These are phyloP conservation scores for Tetracladium maxilliforme DNA, from an alignment of 2,329 filamentous ascomycete genomes.

Conservation along the genomic window DNA sequence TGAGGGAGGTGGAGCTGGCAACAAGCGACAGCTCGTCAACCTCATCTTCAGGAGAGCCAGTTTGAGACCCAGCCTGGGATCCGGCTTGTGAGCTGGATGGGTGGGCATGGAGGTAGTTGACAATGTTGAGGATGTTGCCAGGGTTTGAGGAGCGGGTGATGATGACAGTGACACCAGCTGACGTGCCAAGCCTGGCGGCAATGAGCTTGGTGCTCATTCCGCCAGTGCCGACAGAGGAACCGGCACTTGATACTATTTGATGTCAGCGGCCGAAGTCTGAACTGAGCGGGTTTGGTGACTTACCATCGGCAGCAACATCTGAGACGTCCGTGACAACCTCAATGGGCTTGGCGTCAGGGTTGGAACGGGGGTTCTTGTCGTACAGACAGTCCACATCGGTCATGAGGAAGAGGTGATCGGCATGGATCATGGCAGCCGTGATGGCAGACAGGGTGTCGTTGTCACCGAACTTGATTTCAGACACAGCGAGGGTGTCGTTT, in stretches of 20 bases:
- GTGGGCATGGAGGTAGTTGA: conserved; percentile 60
- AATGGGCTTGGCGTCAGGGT: conserved; percentile 78
- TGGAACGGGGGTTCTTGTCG: conserved; percentile 79
- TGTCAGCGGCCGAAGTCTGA: conserved; percentile 1
- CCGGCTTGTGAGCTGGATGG: conserved; percentile 11
- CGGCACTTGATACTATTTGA: conserved; percentile 62
- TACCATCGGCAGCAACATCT: conserved; percentile 66
- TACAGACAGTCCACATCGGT: conserved; percentile 97
- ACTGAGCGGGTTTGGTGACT: conserved; percentile 4
- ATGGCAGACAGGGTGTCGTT: conserved; percentile 97
- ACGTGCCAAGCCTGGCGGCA: conserved; percentile 80
- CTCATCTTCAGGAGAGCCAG: conserved; percentile 2
- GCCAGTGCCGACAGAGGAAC: conserved; percentile 79
- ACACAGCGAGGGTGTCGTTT: conserved; percentile 91
- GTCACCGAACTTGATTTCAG: conserved; percentile 98
- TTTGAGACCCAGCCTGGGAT: conserved; percentile 10
- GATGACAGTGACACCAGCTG: conserved; percentile 87
- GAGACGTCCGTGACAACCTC: conserved; percentile 85
- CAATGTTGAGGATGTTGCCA: conserved; percentile 79
- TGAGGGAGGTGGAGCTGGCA: conserved; percentile 6
- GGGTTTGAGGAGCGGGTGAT: conserved; percentile 91
- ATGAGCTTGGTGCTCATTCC: conserved; percentile 98
- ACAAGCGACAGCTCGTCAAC: conserved; percentile 7
- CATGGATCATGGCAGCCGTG: conserved; percentile 92
- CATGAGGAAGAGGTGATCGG: conserved; percentile 95